Percentiles rank a stretch among this genome's conserved stretches.
phyloP scores from a whole-genome alignment of 805 yeast genomes.

The Lipomyces lipofer region DNA sequence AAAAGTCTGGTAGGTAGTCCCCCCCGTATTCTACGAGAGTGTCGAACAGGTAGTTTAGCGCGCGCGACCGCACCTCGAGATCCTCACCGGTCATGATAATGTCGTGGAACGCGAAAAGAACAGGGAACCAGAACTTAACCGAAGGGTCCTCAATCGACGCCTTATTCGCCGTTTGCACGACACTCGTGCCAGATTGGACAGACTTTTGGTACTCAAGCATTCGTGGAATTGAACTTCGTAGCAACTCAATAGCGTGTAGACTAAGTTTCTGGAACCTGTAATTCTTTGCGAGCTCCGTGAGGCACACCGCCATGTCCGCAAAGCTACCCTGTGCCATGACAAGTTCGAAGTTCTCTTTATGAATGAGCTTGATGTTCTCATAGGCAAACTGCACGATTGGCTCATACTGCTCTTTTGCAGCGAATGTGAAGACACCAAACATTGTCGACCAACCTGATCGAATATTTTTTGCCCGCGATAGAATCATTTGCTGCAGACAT shows the following conservation, averaged over 20 bases:
- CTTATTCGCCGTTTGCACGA: slow-evolving; percentile 16
- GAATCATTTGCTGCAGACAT: slow-evolving; percentile 81
- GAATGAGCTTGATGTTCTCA: slow-evolving; percentile 61
- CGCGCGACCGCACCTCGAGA: slow-evolving; percentile 87
- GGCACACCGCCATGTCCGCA: slow-evolving; percentile 65
- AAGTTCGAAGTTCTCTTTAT: slow-evolving; percentile 58
- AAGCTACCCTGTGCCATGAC: slow-evolving; percentile 71
- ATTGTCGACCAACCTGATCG: slow-evolving; percentile 95
- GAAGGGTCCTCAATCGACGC: slow-evolving; percentile 37
- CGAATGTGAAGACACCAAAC: slow-evolving; percentile 71
- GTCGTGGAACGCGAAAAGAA: slow-evolving; percentile 80
- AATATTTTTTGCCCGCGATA: slow-evolving; percentile 69
- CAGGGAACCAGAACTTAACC: slow-evolving; percentile 72
- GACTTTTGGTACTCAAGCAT: slow-evolving; percentile 47
- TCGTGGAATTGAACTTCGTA: slow-evolving; percentile 60
- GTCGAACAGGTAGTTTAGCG: slow-evolving; percentile 80
- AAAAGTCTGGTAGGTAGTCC: slow-evolving; percentile 68
- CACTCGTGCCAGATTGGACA: slow-evolving; percentile 22
- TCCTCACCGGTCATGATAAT: slow-evolving; percentile 93
- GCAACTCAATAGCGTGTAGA: slow-evolving; percentile 73
- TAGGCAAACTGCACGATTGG: slow-evolving; percentile 63
- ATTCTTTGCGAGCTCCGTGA: slow-evolving; percentile 81
- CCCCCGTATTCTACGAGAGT: slow-evolving; percentile 76
- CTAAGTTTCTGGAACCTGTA: slow-evolving; percentile 77
- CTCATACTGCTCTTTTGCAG: slow-evolving; percentile 62